These are phyloP conservation scores for Talaromyces sp. DNA, from an alignment of 2,329 filamentous ascomycete species.

Conservation along the genomic window DNA sequence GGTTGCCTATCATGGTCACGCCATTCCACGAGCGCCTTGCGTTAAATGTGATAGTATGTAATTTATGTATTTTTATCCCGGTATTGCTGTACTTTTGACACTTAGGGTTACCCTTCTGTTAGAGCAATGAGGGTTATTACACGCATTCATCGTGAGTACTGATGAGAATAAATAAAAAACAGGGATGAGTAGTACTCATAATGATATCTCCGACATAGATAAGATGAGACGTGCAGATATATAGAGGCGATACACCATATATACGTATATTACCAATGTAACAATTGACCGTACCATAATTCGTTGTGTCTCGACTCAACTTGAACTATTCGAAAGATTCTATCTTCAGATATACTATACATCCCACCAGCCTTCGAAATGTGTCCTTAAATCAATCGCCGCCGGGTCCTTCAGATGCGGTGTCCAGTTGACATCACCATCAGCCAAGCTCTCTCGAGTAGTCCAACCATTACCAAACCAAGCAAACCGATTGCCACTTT, in stretches of 20 bases:
- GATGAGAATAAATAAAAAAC: too few species aligned
- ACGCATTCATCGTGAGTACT: too few species aligned
- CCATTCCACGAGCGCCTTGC: slow-evolving; percentile 19
- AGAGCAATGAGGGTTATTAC: background rate
- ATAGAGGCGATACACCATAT: background rate
- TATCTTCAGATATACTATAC: slow-evolving; percentile 21
- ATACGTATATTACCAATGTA: background rate
- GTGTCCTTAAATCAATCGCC: slow-evolving; percentile 57
- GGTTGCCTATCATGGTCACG: slow-evolving; percentile 1
- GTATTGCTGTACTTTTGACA: background rate
- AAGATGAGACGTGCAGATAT: background rate
- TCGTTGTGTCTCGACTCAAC: background rate
- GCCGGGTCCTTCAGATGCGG: slow-evolving; percentile 58
- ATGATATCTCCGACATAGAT: background rate
- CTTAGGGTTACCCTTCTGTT: background rate
- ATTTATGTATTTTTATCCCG: background rate
- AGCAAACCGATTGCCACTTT: slow-evolving; percentile 42
- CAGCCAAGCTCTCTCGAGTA: slow-evolving; percentile 48
- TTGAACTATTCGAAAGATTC: background rate
- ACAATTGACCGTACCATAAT: background rate
- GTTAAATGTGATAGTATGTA: slow-evolving; percentile 18
- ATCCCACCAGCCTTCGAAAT: slow-evolving; percentile 69
- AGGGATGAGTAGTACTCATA: background rate
- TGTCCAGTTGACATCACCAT: slow-evolving; percentile 56
- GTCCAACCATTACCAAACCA: slow-evolving; percentile 70